Evolutionary conservation across 768 basidiomycete species (phyloP).

Genomic region (Trametes meyenii): DNA sequence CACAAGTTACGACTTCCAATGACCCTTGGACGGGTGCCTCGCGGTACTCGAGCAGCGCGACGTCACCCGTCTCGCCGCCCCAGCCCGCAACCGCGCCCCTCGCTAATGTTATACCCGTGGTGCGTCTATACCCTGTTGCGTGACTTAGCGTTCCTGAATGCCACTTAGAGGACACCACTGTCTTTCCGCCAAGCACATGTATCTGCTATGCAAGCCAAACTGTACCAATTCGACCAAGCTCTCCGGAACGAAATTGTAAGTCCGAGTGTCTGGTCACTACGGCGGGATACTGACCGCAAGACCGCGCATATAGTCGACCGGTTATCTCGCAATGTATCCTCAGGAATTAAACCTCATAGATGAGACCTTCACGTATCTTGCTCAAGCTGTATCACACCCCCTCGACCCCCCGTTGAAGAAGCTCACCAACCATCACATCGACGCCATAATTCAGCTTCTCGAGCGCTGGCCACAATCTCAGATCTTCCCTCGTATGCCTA

Average conservation of each 20-base stretch:
- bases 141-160: not conserved
- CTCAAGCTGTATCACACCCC: conserved; percentile 47
- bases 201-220: conserved; percentile 75
- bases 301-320: conserved; percentile 56
- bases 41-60: conserved; percentile 50
- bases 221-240: conserved; percentile 73
- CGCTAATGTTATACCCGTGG: conserved; percentile 28
- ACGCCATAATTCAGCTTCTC: conserved; percentile 63
- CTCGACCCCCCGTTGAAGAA: conserved; percentile 35
- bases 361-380: conserved; percentile 64
- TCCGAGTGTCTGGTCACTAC: not conserved
- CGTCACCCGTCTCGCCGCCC: conserved; percentile 37
- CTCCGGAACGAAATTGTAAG: conserved; percentile 72
- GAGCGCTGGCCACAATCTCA: conserved; percentile 75
- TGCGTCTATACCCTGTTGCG: conserved; percentile 8
- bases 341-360: conserved; percentile 61
- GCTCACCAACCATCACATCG: conserved; percentile 54
- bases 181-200: conserved; percentile 88
- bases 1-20: conserved; percentile 42
- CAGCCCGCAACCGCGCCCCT: conserved; percentile 36
- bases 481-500: conserved; percentile 66
- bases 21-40: conserved; percentile 80
- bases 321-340: conserved; percentile 68
- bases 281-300: not conserved
- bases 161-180: conserved; percentile 57